These are phyloP conservation scores for Colletotrichum sp. DNA, from an alignment of 2,329 filamentous ascomycete species.

Conservation along the genomic window DNA sequence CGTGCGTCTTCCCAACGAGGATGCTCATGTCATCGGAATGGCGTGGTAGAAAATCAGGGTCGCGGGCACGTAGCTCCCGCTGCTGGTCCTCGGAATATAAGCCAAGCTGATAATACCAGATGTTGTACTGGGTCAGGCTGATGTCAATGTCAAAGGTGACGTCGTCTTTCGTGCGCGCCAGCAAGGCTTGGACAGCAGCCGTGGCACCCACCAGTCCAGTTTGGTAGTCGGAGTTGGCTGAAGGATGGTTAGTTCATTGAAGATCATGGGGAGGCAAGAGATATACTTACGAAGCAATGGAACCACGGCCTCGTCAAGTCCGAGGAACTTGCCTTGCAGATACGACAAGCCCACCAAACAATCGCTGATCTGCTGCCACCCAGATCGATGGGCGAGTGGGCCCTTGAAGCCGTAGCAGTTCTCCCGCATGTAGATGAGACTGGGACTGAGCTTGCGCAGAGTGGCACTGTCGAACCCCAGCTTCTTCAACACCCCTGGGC, in stretches of 20 bases:
- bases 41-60: neutral
- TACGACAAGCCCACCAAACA: neutral
- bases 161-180: slow-evolving; percentile 21
- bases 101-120: slow-evolving; percentile 28
- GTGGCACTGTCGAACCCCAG: neutral
- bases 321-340: neutral
- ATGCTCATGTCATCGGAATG: neutral
- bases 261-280: accelerated
- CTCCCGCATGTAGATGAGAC: neutral
- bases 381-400: neutral
- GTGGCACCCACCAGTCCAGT: neutral
- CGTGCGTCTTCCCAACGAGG: neutral
- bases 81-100: slow-evolving; percentile 21
- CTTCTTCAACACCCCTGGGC: neutral
- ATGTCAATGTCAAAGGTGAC: slow-evolving; percentile 28
- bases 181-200: slow-evolving; percentile 5
- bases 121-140: slow-evolving; percentile 31
- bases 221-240: neutral
- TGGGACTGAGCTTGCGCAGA: neutral
- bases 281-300: neutral
- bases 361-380: neutral
- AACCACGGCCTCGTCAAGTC: neutral
- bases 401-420: neutral
- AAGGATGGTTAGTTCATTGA: accelerated
- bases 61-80: slow-evolving; percentile 16